Evolutionary conservation across 2,329 filamentous ascomycete species (phyloP), one percentile per base, ranked within the genome.

Genomic region (Colletotrichum camelliae): DNA sequence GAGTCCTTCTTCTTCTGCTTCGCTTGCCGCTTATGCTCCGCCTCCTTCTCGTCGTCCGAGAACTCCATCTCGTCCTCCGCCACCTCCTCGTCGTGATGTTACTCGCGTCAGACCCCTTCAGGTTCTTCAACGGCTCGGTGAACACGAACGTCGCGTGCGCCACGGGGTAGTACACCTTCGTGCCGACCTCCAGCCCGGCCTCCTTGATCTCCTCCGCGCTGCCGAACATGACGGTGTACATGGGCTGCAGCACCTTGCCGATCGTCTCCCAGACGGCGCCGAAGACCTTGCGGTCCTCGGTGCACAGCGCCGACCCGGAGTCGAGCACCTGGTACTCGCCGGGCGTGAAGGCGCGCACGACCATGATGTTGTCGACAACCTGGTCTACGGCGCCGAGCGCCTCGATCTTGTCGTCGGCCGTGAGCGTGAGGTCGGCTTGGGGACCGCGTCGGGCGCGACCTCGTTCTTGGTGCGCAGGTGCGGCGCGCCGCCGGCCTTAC

Each of bases 1-100:
- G 85, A 86, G 76, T 87, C 87, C 81, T 88, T 91, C 80, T 90
- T 91, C 84, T 93, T 93, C 77, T 92, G 89, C 85, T 96, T 96
- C 68, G 92, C 80, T 75, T 90, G 89, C 72, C 91, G 87, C 86
- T 94, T 97, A 82, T 95, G 92, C 80, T 96, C 95, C 9, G 94
- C 94, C 84, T 99, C 97, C 79, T 95, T 94, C 85, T 99, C 97
- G 80, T 99, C 97, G 79, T 99, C 97, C 0, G 96, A 98, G 83
- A 98, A 98, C 82, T 98, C 97, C 79, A 95, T 91, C 82, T 98
- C 96, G 48, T 98, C 95, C 37, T 94, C 93, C 18, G 87, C 92
- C 9, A 96, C 90, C 85, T 98, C 96, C 83, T 99, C 97, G 79
- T 98, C 97, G 84, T 98, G 94, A 98, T 90, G 82, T 98, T 98